Conservation (phyloP, 768 basidiomycete genomes). For the Mycena capillaripes region DNA sequence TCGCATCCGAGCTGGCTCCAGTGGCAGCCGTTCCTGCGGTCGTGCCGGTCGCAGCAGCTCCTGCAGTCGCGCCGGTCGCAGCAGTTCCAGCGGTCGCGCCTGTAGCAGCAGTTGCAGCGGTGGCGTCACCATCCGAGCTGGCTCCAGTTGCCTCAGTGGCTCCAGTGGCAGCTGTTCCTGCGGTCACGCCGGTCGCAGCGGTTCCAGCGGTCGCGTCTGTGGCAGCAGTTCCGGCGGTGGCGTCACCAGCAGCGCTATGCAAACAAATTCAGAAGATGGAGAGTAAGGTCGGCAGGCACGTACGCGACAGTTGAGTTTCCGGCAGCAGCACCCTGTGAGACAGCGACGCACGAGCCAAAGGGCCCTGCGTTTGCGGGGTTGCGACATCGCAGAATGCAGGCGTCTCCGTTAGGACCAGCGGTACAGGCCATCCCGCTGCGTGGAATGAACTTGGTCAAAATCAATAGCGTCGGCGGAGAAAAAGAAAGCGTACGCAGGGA, state of each 20-base stretch:
- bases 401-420: constrained; percentile 34
- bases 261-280: no score
- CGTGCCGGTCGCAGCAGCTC: not conserved
- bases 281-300: no score
- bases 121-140: no score
- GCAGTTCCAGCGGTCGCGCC: not conserved
- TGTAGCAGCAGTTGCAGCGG: constrained; percentile 4
- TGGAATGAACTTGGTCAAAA: not conserved
- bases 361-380: constrained; percentile 29
- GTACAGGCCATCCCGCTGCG: constrained; percentile 31
- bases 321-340: not conserved
- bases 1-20: no score
- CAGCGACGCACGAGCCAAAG: constrained; percentile 33
- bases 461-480: no score
- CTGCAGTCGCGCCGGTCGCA: not conserved
- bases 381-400: constrained; percentile 35
- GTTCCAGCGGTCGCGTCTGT: not conserved
- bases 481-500: constrained; percentile 29
- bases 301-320: not conserved
- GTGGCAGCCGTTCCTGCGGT: constrained; percentile 8
- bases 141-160: no score
- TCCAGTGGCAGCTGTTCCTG: not conserved
- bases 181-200: no score
- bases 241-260: not conserved
- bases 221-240: not conserved